A percentile compares a stretch with the other conserved stretches of the same genome.
These are phyloP conservation scores for Debaryomyces sp. DNA, from an alignment of 1,139 yeast genomes.

Conservation along the genomic window DNA sequence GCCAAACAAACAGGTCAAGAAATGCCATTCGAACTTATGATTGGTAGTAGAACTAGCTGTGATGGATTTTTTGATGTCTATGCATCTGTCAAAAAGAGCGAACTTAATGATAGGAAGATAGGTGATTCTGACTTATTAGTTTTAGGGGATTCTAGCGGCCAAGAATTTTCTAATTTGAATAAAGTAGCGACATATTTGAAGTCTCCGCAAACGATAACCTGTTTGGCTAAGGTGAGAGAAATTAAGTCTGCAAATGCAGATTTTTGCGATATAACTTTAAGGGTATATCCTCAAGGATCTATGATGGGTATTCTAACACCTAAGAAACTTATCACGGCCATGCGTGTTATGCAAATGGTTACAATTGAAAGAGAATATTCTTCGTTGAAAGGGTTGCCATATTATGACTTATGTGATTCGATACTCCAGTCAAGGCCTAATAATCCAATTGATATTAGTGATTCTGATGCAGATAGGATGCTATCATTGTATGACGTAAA, in stretches of 20 bases:
- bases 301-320: conserved; percentile 64
- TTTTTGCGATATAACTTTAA: conserved; percentile 69
- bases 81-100: conserved; percentile 65
- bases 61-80: conserved; percentile 89
- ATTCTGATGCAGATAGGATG: conserved; percentile 42
- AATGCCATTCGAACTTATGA: conserved; percentile 63
- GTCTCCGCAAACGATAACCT: conserved; percentile 38
- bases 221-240: conserved; percentile 79
- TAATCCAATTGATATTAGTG: conserved; percentile 35
- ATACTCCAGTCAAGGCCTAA: conserved; percentile 71
- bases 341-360: conserved; percentile 81
- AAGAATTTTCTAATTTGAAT: conserved; percentile 11
- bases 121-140: conserved; percentile 82
- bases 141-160: conserved; percentile 50
- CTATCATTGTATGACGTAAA: conserved; percentile 62
- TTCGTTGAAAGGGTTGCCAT: conserved; percentile 77
- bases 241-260: conserved; percentile 68
- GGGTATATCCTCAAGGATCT: conserved; percentile 58
- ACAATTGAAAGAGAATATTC: conserved; percentile 93
- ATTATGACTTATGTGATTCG: conserved; percentile 69
- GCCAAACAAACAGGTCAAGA: conserved; percentile 68
- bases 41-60: conserved; percentile 81
- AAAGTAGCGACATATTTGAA: conserved; percentile 27
- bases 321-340: conserved; percentile 61
- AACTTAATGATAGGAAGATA: conserved; percentile 54